Percentiles rank a stretch among this genome's conserved stretches.
Evolutionary conservation across 768 basidiomycete genomes (phyloP).

Genomic region (Russula griseocarnosa): DNA sequence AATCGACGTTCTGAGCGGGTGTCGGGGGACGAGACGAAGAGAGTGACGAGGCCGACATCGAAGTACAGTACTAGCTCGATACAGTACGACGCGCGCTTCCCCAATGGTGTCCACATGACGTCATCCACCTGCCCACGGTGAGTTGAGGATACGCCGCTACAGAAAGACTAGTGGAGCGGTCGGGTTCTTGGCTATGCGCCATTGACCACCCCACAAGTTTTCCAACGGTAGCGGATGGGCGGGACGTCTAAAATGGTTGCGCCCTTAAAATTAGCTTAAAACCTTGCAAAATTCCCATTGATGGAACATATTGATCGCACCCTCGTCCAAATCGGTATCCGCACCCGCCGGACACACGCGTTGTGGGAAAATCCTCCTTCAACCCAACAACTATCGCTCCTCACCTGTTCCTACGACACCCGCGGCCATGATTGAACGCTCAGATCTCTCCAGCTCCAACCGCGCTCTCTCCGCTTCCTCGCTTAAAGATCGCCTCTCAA

Average conservation of each 20-base stretch:
- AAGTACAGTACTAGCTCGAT: not conserved
- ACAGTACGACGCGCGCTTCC: not conserved
- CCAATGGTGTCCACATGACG: constrained; percentile 6
- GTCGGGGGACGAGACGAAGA: constrained; percentile 82
- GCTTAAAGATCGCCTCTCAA: constrained; percentile 57
- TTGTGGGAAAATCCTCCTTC: not conserved
- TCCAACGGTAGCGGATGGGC: no score
- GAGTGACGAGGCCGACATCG: constrained; percentile 51
- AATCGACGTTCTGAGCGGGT: constrained; percentile 87
- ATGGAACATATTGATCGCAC: not conserved
- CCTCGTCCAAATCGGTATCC: not conserved
- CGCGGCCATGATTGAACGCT: constrained; percentile 1
- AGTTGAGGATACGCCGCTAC: no score
- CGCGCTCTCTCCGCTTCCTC: constrained; percentile 58
- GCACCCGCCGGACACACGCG: constrained; percentile 1
- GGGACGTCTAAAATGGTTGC: not conserved
- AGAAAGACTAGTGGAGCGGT: not conserved
- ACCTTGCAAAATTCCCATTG: not conserved
- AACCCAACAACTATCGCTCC: no score
- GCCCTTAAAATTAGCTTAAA: not conserved
- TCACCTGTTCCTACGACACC: not conserved
- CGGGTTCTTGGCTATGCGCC: no score
- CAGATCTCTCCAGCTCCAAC: constrained; percentile 39
- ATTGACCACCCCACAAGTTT: no score
- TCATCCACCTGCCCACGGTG: constrained; percentile 5